A percentile compares a stretch with the other conserved stretches of the same genome.
Evolutionary conservation across 805 yeast genomes (phyloP).

Genomic region (Blastobotrys chiropterorum): DNA sequence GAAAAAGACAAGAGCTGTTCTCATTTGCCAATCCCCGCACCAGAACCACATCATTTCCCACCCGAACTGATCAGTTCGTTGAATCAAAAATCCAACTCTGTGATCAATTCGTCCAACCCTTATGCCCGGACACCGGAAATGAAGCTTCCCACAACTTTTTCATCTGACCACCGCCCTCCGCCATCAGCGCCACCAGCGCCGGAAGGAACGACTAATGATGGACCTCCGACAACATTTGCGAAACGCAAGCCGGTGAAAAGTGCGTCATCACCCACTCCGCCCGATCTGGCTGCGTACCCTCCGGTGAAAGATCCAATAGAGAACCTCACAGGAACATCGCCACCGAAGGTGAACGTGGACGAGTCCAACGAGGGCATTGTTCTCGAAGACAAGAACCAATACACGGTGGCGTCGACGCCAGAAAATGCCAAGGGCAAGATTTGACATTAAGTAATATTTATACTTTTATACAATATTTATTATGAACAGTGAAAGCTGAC

Average conservation of each 20-base stretch:
- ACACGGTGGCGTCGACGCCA: background rate
- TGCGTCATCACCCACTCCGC: conserved; percentile 1
- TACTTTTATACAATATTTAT: background rate
- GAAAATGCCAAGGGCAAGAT: background rate
- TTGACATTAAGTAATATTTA: background rate
- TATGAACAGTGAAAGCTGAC: no score
- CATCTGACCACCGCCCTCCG: conserved; percentile 3
- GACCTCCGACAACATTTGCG: conserved; percentile 15
- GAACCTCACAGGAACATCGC: background rate
- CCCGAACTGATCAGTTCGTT: conserved; percentile 23
- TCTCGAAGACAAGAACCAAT: background rate
- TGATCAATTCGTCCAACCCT: conserved; percentile 9
- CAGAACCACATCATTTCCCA: conserved; percentile 25
- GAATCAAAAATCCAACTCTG: conserved; percentile 5
- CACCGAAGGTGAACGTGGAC: background rate
- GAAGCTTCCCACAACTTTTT: conserved; percentile 15
- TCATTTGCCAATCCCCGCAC: conserved; percentile 17
- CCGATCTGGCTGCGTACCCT: background rate
- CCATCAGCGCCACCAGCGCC: conserved; percentile 7
- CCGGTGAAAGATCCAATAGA: background rate
- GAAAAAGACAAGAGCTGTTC: background rate
- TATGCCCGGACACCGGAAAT: conserved; percentile 21
- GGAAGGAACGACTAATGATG: no score
- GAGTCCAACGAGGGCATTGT: background rate
- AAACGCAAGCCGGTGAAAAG: conserved; percentile 15